phyloP scores from a whole-genome alignment of 2,329 filamentous ascomycete species.

The Colletotrichum noveboracense region DNA sequence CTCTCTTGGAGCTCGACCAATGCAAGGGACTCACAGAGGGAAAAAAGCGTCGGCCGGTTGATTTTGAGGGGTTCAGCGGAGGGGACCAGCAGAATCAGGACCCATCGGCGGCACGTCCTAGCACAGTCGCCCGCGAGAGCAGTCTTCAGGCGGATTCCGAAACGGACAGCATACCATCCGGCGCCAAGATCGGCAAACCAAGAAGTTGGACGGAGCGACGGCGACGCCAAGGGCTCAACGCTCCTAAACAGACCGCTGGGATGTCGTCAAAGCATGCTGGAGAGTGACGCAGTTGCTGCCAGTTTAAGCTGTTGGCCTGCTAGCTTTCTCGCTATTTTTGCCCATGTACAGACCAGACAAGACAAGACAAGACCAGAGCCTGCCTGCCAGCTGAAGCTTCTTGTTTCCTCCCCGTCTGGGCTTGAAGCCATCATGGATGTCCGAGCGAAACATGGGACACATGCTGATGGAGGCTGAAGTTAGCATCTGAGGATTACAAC shows the following conservation, averaged over 20 bases:
- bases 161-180: slow-evolving; percentile 11
- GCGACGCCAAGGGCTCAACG: slow-evolving; percentile 9
- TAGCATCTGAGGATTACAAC: neutral
- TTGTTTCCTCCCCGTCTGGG: neutral
- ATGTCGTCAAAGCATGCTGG: neutral
- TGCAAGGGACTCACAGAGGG: neutral
- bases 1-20: neutral
- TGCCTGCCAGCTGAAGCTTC: neutral
- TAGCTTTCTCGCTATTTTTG: neutral
- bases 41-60: neutral
- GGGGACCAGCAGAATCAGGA: neutral
- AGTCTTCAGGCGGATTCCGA: slow-evolving; percentile 1
- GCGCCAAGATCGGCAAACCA: slow-evolving; percentile 17
- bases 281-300: neutral
- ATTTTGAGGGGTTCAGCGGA: neutral
- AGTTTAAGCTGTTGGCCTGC: neutral
- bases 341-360: neutral
- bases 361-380: neutral
- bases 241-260: neutral
- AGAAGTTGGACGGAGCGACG: slow-evolving; percentile 14
- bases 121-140: neutral
- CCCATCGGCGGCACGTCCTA: neutral
- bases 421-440: slow-evolving; percentile 12
- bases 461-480: slow-evolving; percentile 14
- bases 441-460: slow-evolving; percentile 12